Conservation (phyloP, 1,284 basidiomycete species). For the Mycosarcoma maydis region DNA sequence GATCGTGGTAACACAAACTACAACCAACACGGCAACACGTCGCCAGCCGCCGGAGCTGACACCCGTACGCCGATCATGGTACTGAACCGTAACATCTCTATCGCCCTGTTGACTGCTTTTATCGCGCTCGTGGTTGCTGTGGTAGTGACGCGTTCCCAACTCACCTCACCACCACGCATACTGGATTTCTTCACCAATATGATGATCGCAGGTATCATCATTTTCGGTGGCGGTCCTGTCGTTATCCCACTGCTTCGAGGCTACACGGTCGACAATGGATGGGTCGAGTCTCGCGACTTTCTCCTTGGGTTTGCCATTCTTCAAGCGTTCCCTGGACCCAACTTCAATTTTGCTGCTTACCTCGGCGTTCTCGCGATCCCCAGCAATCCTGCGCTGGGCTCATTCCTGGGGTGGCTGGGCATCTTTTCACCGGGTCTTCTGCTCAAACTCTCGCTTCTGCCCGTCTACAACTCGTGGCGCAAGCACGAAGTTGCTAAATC, state of each 20-base stretch:
- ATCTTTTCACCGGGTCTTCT: constrained; percentile 69
- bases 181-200: constrained; percentile 70
- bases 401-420: constrained; percentile 69
- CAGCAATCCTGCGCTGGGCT: constrained; percentile 68
- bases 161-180: constrained; percentile 56
- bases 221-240: constrained; percentile 75
- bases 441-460: constrained; percentile 71
- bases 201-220: constrained; percentile 71
- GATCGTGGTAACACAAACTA: not conserved
- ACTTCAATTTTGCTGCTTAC: constrained; percentile 74
- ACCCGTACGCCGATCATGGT: constrained; percentile 45
- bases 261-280: constrained; percentile 72
- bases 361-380: constrained; percentile 71
- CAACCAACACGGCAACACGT: not conserved
- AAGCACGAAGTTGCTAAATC: constrained; percentile 68
- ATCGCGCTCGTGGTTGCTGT: constrained; percentile 64
- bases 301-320: constrained; percentile 73
- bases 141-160: constrained; percentile 66
- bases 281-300: constrained; percentile 72
- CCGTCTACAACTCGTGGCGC: constrained; percentile 71
- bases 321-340: constrained; percentile 70
- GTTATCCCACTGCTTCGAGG: constrained; percentile 73
- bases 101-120: constrained; percentile 60
- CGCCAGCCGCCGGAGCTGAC: not conserved
- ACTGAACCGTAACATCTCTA: constrained; percentile 30